Evolutionary conservation across 345 rosid species (phyloP), one percentile per base, ranked within the genome.

Genomic region (Balakata baccata): DNA sequence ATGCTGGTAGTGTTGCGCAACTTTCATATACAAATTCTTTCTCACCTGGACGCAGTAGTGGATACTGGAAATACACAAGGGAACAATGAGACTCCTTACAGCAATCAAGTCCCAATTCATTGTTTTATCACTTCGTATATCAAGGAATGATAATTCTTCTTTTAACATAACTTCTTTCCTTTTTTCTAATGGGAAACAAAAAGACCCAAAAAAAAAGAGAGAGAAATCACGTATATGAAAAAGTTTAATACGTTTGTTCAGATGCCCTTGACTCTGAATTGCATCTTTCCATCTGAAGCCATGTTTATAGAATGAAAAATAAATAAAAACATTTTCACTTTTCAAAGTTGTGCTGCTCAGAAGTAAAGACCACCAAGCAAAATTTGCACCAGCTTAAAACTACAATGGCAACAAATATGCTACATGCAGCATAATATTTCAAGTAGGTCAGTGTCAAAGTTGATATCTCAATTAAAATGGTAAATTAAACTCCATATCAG

Each of bases 21-120:
- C 98, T 90, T 78, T 86, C 82, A 64, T 92, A 94, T 57, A 94
- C 87, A 79, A 88, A 92, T 65, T 94, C 98, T 64, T 86, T 64
- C 72, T 79, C 85, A 12, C 90, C 90, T 23, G 92, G 78, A 74
- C n/a, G 77, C 85, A 94, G 76, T 41, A 89, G 86, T 6, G 96
- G 97, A 54, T 53, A 86, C 98, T 92, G 85, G 78, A 77, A 77
- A 41, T 53, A 80, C 68, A 64, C 9, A 68, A 58, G 47, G 71
- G 20, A 75, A 62, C 34, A 61, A 56, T 73, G 39, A 70, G 64
- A 69, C 62, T 34, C 23, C 62, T 34, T 62, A 43, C 13, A 23
- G 68, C n/a, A 50, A 39, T 14, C 0, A 38, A 13, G 46, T 47
- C 47, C 50, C 59, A n/a, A 70, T 56, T 56, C 47, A 69, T 56